Conservation (phyloP, 148 eudicot species). For the Cornus controversa region DNA sequence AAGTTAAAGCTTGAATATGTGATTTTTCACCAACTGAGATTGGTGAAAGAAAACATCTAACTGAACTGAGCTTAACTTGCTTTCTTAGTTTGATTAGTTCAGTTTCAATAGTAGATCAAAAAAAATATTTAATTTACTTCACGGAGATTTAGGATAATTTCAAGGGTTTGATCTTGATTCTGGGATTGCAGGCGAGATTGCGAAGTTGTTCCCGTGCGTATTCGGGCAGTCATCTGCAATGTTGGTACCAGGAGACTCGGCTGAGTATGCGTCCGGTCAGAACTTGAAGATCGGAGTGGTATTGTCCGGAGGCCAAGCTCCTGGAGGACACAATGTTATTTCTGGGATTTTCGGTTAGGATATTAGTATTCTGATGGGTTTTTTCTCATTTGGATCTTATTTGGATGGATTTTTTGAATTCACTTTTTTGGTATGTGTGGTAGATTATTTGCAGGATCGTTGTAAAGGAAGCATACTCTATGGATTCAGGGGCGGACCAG, state of each 20-base stretch:
- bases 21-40: not conserved
- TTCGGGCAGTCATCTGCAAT: constrained; percentile 86
- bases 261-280: constrained; percentile 36
- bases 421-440: constrained; percentile 4
- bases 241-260: constrained; percentile 60
- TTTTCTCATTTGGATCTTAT: not conserved
- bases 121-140: not conserved
- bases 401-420: constrained; percentile 1
- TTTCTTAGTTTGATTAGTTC: too few relatives aligned
- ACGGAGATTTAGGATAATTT: not conserved
- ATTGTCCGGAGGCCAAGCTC: constrained; percentile 96
- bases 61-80: not conserved
- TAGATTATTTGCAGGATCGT: constrained; percentile 88
- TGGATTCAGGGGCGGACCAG: constrained; percentile 98
- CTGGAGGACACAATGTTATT: constrained; percentile 98
- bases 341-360: constrained; percentile 89
- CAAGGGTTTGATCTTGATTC: constrained; percentile 8
- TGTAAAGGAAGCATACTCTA: constrained; percentile 79
- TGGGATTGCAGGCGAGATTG: constrained; percentile 75
- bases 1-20: not conserved
- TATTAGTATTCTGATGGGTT: constrained; percentile 4
- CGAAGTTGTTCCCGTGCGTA: constrained; percentile 76
- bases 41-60: not conserved
- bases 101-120: too few relatives aligned
- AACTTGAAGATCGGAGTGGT: constrained; percentile 90